Conservation (phyloP, 768 basidiomycete genomes). For the Tricholoma sp. region DNA sequence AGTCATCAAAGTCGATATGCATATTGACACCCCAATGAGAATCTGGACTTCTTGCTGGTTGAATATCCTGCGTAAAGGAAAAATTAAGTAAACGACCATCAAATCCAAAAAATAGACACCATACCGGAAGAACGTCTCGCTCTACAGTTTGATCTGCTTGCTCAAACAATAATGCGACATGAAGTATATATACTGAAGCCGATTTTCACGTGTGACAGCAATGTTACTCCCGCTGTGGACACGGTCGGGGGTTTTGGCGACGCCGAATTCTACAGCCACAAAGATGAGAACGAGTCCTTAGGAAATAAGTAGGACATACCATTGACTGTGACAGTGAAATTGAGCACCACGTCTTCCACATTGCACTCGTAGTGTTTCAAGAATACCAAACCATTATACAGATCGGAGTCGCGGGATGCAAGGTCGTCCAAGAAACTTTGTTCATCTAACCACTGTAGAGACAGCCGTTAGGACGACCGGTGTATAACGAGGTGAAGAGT, state of each 20-base stretch:
- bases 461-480: not conserved
- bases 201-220: conserved; percentile 83
- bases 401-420: conserved; percentile 82
- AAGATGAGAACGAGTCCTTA: not conserved
- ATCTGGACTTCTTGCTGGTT: conserved; percentile 95
- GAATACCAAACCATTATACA: conserved; percentile 89
- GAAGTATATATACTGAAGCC: conserved; percentile 84
- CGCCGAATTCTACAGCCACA: conserved; percentile 65
- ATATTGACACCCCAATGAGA: conserved; percentile 86
- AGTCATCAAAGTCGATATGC: conserved; percentile 79
- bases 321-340: conserved; percentile 84
- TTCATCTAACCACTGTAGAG: conserved; percentile 76
- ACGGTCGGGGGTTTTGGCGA: conserved; percentile 69
- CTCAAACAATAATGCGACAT: conserved; percentile 86
- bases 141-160: conserved; percentile 82
- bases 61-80: conserved; percentile 70
- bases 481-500: not conserved
- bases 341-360: conserved; percentile 82
- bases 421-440: conserved; percentile 93
- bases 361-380: conserved; percentile 89
- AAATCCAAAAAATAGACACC: conserved; percentile 9
- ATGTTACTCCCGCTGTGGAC: conserved; percentile 78
- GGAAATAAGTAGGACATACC: conserved; percentile 40
- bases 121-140: conserved; percentile 78
- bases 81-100: too few species aligned